phyloP scores from a whole-genome alignment of 2,329 filamentous ascomycete species.

The Rhynchosporium secalis region DNA sequence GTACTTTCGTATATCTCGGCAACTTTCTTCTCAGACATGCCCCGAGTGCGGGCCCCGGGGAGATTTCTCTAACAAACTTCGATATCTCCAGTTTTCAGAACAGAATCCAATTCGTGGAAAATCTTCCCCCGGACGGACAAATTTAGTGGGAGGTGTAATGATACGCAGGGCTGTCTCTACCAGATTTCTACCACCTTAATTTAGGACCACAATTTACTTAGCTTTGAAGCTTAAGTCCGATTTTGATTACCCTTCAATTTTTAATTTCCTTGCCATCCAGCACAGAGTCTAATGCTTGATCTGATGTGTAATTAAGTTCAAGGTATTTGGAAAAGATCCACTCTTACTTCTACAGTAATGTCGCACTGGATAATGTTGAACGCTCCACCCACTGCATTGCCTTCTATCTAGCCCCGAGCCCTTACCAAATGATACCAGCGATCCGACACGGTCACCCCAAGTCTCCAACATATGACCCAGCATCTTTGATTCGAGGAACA shows the following conservation, averaged over 20 bases:
- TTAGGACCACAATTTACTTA: too few relatives aligned
- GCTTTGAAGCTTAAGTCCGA: too few relatives aligned
- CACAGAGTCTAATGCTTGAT: too few relatives aligned
- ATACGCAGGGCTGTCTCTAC: not conserved
- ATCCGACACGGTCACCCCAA: not conserved
- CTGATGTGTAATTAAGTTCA: too few relatives aligned
- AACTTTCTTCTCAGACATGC: not conserved
- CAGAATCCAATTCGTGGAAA: not conserved
- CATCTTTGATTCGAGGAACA: constrained; percentile 7
- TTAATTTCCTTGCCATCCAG: too few relatives aligned
- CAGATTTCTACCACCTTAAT: too few relatives aligned
- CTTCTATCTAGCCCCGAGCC: too few relatives aligned
- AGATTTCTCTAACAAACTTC: not conserved
- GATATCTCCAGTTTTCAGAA: not conserved
- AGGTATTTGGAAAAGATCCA: too few relatives aligned
- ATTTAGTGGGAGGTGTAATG: not conserved
- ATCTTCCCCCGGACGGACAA: not conserved
- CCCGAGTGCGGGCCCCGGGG: constrained; percentile 1
- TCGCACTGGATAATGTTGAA: too few relatives aligned
- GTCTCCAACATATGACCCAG: not conserved
- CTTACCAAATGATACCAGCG: not conserved
- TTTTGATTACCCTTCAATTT: too few relatives aligned
- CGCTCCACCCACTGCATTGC: too few relatives aligned
- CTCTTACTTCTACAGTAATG: not conserved
- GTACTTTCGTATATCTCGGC: not conserved